Percentiles rank a stretch among this genome's conserved stretches.
These are phyloP conservation scores for Panaeolus papilionaceus DNA, from an alignment of 768 basidiomycete species.

Conservation along the genomic window DNA sequence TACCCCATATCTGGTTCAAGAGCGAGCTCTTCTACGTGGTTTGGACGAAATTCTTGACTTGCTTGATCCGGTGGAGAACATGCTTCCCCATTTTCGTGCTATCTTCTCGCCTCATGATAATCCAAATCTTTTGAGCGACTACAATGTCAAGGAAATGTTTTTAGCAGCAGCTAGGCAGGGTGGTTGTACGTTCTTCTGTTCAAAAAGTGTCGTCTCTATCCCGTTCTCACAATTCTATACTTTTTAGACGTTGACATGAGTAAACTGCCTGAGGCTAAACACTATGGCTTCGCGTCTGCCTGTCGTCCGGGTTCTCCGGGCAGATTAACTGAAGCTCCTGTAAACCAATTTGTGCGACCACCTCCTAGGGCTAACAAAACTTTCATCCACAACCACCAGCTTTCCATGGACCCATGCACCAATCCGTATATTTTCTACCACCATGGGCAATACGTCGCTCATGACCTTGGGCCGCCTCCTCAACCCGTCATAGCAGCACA, in stretches of 20 bases:
- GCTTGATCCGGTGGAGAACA: slow-evolving; percentile 44
- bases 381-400: slow-evolving; percentile 51
- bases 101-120: slow-evolving; percentile 58
- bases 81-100: slow-evolving; percentile 54
- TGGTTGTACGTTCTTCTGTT: slow-evolving; percentile 38
- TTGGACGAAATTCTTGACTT: slow-evolving; percentile 44
- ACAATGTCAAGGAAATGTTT: slow-evolving; percentile 39
- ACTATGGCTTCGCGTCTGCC: slow-evolving; percentile 46
- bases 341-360: slow-evolving; percentile 30
- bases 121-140: slow-evolving; percentile 46
- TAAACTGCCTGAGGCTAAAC: slow-evolving; percentile 35
- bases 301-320: slow-evolving; percentile 37
- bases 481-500: slow-evolving; percentile 41
- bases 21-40: slow-evolving; percentile 32
- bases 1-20: slow-evolving; percentile 34
- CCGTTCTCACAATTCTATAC: neutral
- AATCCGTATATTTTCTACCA: slow-evolving; percentile 44
- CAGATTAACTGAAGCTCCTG: slow-evolving; percentile 25
- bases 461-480: slow-evolving; percentile 43
- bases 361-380: slow-evolving; percentile 33
- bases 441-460: slow-evolving; percentile 52
- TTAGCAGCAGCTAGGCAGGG: slow-evolving; percentile 43
- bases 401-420: slow-evolving; percentile 49
- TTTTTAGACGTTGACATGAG: slow-evolving; percentile 38
- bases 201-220: neutral